phyloP scores from a whole-genome alignment of 192 early-diverging fungal species.

The Nowakowskiella sp. region DNA sequence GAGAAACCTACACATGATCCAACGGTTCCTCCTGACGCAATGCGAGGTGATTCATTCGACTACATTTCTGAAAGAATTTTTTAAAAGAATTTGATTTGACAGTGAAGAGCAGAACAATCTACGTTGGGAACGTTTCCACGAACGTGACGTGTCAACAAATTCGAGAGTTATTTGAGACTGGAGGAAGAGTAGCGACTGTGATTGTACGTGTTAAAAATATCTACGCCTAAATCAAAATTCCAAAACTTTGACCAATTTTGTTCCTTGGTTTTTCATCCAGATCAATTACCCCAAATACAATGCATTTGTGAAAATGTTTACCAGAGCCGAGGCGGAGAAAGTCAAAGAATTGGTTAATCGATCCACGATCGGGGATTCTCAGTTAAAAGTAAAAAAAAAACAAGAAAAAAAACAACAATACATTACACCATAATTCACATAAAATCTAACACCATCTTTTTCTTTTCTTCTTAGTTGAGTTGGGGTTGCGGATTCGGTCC shows the following conservation, averaged over 20 bases:
- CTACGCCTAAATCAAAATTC: background rate
- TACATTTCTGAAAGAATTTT: too few relatives aligned
- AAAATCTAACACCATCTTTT: background rate
- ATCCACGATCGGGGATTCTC: conserved; percentile 16
- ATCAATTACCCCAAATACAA: conserved; percentile 43
- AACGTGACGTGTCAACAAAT: conserved; percentile 31
- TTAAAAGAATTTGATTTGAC: too few relatives aligned
- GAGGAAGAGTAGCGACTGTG: conserved; percentile 38
- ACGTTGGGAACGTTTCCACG: conserved; percentile 33
- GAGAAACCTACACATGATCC: too few relatives aligned
- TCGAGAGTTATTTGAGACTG: conserved; percentile 28
- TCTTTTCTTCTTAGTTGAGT: conserved; percentile 4
- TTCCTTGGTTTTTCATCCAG: conserved; percentile 8
- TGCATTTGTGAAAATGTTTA: conserved; percentile 43
- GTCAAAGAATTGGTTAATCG: conserved; percentile 25
- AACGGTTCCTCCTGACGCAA: too few relatives aligned
- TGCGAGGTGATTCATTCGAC: too few relatives aligned
- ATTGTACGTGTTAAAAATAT: conserved; percentile 31
- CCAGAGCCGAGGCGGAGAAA: conserved; percentile 38
- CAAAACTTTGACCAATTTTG: background rate
- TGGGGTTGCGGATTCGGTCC: conserved; percentile 54
- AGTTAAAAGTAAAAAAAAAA: conserved; percentile 25
- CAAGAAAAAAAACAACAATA: background rate
- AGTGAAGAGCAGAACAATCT: conserved; percentile 46
- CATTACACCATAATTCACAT: background rate